Percentiles rank a stretch among this genome's conserved stretches.
Conservation (phyloP, 306 rosid genomes). For the Canavalia gladiata region DNA sequence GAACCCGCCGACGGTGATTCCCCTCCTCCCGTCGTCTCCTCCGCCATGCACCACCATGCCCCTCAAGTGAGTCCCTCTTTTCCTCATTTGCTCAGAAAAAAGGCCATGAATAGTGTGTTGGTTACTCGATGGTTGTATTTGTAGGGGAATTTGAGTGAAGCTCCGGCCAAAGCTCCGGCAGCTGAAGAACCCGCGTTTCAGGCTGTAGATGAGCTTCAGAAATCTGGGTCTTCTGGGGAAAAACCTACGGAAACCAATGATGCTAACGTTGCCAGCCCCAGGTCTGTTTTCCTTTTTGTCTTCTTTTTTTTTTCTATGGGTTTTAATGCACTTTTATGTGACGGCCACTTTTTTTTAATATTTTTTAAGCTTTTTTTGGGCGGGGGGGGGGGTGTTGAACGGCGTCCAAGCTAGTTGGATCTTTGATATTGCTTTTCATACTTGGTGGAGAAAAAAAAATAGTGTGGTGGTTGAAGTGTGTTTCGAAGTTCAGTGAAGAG, state of each 20-base stretch:
- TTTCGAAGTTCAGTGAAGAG: constrained; percentile 12
- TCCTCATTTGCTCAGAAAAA: background rate
- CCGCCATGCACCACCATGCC: constrained; percentile 34
- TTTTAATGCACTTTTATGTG: constrained; percentile 13
- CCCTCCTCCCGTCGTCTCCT: constrained; percentile 52
- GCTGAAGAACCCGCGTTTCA: constrained; percentile 60
- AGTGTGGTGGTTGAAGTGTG: background rate
- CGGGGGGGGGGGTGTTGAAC: background rate
- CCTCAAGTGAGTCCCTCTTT: constrained; percentile 24
- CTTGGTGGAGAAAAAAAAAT: background rate
- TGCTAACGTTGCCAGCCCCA: constrained; percentile 61
- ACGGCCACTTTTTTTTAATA: background rate
- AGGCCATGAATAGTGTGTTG: background rate
- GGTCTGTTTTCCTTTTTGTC: constrained; percentile 52
- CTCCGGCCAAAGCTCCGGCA: constrained; percentile 50
- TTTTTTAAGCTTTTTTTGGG: background rate
- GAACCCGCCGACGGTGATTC: constrained; percentile 81
- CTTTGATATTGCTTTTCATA: constrained; percentile 9
- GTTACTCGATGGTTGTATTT: background rate
- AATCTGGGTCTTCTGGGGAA: constrained; percentile 62
- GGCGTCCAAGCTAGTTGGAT: background rate
- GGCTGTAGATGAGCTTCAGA: constrained; percentile 58
- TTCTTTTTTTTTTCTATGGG: background rate
- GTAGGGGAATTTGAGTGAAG: constrained; percentile 61
- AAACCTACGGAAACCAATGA: constrained; percentile 60